These are phyloP conservation scores for Globisporangium spiculum DNA, from an alignment of 352 stramenopile species.

Conservation along the genomic window DNA sequence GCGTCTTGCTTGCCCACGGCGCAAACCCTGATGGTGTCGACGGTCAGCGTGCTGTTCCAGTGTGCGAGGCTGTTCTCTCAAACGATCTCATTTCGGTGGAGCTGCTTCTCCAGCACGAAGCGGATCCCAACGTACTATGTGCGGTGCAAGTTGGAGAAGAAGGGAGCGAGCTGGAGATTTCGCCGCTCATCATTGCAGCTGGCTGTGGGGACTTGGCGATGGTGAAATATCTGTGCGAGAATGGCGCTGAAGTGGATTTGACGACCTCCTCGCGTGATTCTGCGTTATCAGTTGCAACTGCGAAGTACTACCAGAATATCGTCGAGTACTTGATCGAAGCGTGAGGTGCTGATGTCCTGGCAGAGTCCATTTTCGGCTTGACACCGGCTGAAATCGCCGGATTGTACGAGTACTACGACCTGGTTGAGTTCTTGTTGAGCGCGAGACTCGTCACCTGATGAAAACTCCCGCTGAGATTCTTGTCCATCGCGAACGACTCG, in stretches of 20 bases:
- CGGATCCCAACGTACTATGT: neutral
- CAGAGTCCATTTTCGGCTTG: neutral
- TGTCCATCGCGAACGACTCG: neutral
- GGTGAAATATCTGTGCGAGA: neutral
- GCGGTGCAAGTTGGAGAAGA: neutral
- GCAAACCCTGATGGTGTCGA: neutral
- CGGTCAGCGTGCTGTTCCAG: neutral
- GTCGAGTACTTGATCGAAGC: neutral
- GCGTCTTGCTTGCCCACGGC: neutral
- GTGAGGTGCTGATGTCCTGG: neutral
- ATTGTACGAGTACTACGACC: neutral
- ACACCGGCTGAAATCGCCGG: neutral
- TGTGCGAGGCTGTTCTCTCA: neutral
- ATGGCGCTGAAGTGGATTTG: neutral
- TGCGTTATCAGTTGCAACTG: neutral
- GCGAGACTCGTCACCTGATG: neutral
- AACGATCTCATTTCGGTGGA: neutral
- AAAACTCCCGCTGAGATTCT: neutral
- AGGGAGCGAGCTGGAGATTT: neutral
- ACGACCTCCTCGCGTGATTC: neutral
- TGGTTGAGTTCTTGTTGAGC: neutral
- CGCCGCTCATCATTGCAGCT: conserved; percentile 3
- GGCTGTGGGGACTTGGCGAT: neutral
- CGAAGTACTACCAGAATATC: neutral
- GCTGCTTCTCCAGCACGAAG: neutral